Evolutionary conservation across 1,284 basidiomycete genomes (phyloP).

Genomic region (Somion occarium): DNA sequence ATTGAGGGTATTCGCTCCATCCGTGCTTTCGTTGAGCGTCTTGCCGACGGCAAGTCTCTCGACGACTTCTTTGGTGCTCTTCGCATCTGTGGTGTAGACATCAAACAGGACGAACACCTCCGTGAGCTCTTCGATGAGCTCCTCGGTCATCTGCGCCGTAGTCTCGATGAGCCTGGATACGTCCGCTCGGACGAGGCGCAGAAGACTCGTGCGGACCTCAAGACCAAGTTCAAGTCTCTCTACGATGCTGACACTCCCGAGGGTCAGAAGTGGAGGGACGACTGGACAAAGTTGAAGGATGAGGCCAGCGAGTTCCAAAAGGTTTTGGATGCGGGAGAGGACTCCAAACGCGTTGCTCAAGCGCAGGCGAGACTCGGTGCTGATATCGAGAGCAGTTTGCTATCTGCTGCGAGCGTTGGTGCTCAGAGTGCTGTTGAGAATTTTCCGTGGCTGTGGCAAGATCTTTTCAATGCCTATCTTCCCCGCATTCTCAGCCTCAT

Average conservation of each 20-base stretch:
- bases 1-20: slow-evolving; percentile 42
- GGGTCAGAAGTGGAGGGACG: slow-evolving; percentile 46
- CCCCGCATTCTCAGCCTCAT: slow-evolving; percentile 45
- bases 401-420: slow-evolving; percentile 35
- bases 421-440: slow-evolving; percentile 50
- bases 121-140: slow-evolving; percentile 46
- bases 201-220: slow-evolving; percentile 37
- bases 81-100: slow-evolving; percentile 36
- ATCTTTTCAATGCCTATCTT: slow-evolving; percentile 61
- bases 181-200: slow-evolving; percentile 44
- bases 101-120: slow-evolving; percentile 43
- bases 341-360: slow-evolving; percentile 38
- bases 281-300: slow-evolving; percentile 38
- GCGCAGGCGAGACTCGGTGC: slow-evolving; percentile 43
- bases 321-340: slow-evolving; percentile 42
- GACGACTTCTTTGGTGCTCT: slow-evolving; percentile 36
- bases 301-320: slow-evolving; percentile 40
- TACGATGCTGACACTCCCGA: slow-evolving; percentile 37
- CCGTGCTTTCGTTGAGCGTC: slow-evolving; percentile 43
- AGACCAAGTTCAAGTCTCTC: slow-evolving; percentile 43
- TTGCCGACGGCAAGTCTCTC: slow-evolving; percentile 41
- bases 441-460: slow-evolving; percentile 69
- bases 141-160: slow-evolving; percentile 38
- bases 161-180: slow-evolving; percentile 46
- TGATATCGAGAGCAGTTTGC: slow-evolving; percentile 42